phyloP scores from a whole-genome alignment of 2,329 filamentous ascomycete species.

The Ophiostoma sp. region DNA sequence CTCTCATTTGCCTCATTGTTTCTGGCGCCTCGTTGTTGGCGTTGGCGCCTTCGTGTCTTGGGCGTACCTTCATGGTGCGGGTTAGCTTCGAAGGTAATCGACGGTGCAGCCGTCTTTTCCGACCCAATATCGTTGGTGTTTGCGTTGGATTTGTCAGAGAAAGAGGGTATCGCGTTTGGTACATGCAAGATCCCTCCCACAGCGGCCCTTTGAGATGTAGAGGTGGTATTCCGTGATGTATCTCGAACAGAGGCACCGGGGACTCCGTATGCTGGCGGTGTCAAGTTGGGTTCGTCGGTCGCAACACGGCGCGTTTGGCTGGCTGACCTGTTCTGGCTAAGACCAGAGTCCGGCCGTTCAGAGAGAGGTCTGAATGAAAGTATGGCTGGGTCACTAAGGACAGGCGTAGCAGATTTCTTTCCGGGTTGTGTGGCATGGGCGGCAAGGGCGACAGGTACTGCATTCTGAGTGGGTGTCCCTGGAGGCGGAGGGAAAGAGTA shows the following conservation, averaged over 20 bases:
- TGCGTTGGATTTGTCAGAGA: neutral
- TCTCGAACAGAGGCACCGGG: neutral
- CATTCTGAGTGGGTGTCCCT: constrained; percentile 17
- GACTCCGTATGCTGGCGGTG: neutral
- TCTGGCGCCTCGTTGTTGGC: constrained; percentile 37
- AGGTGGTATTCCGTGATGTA: constrained; percentile 1
- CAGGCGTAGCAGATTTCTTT: constrained; percentile 26
- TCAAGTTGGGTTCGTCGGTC: neutral
- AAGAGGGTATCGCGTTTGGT: neutral
- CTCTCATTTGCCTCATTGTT: constrained; percentile 33
- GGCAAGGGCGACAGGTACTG: neutral
- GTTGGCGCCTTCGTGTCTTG: constrained; percentile 31
- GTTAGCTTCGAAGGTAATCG: neutral
- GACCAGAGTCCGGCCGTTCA: neutral
- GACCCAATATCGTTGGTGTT: neutral
- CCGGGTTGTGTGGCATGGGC: neutral
- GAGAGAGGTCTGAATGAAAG: constrained; percentile 25
- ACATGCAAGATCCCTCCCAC: no score
- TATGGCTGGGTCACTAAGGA: constrained; percentile 29
- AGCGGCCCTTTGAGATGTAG: neutral
- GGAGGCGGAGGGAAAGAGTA: constrained; percentile 14
- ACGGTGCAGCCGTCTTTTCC: neutral
- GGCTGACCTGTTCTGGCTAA: neutral
- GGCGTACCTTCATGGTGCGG: neutral
- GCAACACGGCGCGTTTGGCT: constrained; percentile 9